Percentiles rank a stretch among this genome's conserved stretches.
Evolutionary conservation across 2,329 filamentous ascomycete genomes (phyloP).

Genomic region (Botrytis medusae): DNA sequence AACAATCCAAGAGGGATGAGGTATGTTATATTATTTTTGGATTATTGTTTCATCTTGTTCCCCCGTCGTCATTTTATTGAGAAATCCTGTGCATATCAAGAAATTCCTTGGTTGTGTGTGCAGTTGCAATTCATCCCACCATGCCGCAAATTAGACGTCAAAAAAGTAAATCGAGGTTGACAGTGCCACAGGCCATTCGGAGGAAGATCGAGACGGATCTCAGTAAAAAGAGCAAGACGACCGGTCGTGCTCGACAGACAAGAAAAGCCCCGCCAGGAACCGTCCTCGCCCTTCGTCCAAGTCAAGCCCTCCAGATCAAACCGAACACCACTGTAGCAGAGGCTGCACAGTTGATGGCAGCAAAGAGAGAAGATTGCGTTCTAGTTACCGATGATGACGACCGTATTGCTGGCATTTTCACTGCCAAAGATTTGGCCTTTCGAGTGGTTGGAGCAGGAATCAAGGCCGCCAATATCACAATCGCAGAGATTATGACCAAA

Average conservation of each 20-base stretch:
- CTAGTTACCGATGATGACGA: conserved; percentile 97
- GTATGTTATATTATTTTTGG: conserved; percentile 53
- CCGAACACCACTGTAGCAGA: conserved; percentile 90
- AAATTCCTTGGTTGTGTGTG: neutral
- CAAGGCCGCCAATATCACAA: conserved; percentile 86
- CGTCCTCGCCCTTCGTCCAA: conserved; percentile 92
- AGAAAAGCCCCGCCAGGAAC: conserved; percentile 95
- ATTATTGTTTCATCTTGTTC: neutral
- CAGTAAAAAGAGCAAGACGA: conserved; percentile 90
- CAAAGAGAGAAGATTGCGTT: conserved; percentile 97
- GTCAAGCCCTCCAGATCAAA: conserved; percentile 96
- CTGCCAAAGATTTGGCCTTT: conserved; percentile 97
- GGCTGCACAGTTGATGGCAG: conserved; percentile 97
- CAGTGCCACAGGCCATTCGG: conserved; percentile 74
- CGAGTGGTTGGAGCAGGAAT: conserved; percentile 88
- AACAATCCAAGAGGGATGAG: conserved; percentile 98
- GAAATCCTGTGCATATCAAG: no score
- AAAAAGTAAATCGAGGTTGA: conserved; percentile 19
- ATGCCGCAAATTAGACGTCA: conserved; percentile 23
- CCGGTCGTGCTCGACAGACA: conserved; percentile 75
- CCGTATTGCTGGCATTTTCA: conserved; percentile 97
- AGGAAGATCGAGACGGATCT: conserved; percentile 96
- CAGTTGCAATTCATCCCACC: neutral
- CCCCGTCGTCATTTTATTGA: neutral
- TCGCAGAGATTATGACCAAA: conserved; percentile 99